These are phyloP conservation scores for Podaxis sp. DNA, from an alignment of 768 basidiomycete genomes.

Conservation along the genomic window DNA sequence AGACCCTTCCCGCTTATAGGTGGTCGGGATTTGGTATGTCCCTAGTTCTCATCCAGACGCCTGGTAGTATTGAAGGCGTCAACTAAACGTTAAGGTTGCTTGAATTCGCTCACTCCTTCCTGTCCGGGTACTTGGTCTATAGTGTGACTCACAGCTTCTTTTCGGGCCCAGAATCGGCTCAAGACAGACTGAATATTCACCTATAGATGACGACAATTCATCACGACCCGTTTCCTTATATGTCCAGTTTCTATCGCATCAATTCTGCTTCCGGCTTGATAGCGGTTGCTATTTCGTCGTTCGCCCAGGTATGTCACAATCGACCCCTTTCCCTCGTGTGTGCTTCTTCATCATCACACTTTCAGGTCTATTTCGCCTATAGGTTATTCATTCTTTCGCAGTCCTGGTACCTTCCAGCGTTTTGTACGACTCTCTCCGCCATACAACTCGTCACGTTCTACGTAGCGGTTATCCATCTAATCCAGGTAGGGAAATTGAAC, in stretches of 20 bases:
- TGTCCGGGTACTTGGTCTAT: not conserved
- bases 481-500: not conserved
- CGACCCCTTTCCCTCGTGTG: not conserved
- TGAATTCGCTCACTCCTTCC: not conserved
- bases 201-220: not conserved
- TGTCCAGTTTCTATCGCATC: not conserved
- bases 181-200: not conserved
- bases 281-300: not conserved
- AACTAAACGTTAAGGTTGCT: not conserved
- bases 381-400: not conserved
- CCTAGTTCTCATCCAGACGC: not conserved
- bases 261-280: not conserved
- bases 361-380: not conserved
- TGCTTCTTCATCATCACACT: not conserved
- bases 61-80: not conserved
- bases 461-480: not conserved
- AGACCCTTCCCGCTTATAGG: not conserved
- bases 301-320: not conserved
- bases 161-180: not conserved
- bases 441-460: not conserved
- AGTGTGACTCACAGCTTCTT: not conserved
- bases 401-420: not conserved
- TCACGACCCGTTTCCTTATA: not conserved
- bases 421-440: not conserved
- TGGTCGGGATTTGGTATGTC: not conserved